phyloP scores from a whole-genome alignment of 1,284 basidiomycete genomes.

The Neotropicomus parvogracilis region DNA sequence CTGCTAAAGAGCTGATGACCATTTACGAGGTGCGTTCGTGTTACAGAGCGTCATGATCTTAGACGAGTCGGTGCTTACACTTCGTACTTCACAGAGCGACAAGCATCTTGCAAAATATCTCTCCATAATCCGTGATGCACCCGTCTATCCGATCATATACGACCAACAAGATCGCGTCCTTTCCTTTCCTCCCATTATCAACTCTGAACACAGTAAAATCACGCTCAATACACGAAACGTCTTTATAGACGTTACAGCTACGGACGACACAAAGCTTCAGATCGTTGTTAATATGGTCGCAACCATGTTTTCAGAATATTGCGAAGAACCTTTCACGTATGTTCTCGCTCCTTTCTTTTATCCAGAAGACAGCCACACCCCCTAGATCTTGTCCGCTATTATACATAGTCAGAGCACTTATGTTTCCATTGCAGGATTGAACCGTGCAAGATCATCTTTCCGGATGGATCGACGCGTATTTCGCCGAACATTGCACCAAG shows the following conservation, averaged over 20 bases:
- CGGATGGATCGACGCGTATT: slow-evolving; percentile 74
- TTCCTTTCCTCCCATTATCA: slow-evolving; percentile 98
- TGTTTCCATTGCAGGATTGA: slow-evolving; percentile 62
- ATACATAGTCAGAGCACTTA: slow-evolving; percentile 1
- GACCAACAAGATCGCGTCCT: slow-evolving; percentile 84
- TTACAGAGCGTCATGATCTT: slow-evolving; percentile 18
- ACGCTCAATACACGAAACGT: slow-evolving; percentile 91
- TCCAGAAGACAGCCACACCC: neutral
- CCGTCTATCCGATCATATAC: slow-evolving; percentile 98
- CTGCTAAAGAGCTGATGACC: slow-evolving; percentile 75
- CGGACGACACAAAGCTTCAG: slow-evolving; percentile 95
- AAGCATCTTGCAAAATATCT: slow-evolving; percentile 90
- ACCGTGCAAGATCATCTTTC: slow-evolving; percentile 79
- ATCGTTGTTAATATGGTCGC: slow-evolving; percentile 94
- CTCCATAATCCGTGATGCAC: slow-evolving; percentile 90
- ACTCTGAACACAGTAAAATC: slow-evolving; percentile 97
- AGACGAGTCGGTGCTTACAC: neutral
- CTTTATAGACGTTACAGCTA: slow-evolving; percentile 96
- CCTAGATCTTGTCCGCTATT: neutral
- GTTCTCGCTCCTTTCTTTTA: slow-evolving; percentile 27
- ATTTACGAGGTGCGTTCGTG: slow-evolving; percentile 73
- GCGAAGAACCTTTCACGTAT: slow-evolving; percentile 85
- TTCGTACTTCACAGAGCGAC: slow-evolving; percentile 59
- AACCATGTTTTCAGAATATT: slow-evolving; percentile 98
- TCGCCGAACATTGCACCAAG: slow-evolving; percentile 81